phyloP scores from a whole-genome alignment of 192 early-diverging fungal genomes.

The Coemansia sp. region DNA sequence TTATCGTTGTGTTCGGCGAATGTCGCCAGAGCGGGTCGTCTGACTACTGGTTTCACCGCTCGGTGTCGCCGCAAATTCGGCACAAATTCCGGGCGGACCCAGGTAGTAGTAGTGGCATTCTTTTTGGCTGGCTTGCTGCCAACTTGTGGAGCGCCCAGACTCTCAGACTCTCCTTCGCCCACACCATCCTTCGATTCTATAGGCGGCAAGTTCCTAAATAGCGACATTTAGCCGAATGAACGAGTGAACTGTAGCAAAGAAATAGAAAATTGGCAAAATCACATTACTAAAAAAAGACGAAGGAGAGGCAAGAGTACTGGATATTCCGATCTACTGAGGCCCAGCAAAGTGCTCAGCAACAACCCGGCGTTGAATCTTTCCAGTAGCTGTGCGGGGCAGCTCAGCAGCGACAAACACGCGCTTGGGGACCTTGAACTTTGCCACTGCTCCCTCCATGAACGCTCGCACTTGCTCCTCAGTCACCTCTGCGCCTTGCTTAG shows the following conservation, averaged over 20 bases:
- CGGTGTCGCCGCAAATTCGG: conserved; percentile 37
- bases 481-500: conserved; percentile 55
- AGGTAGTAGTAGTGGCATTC: conserved; percentile 7
- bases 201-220: conserved; percentile 47
- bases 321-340: conserved; percentile 23
- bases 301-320: not conserved
- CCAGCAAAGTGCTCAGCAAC: conserved; percentile 63
- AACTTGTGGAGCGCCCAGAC: not conserved
- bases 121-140: not conserved
- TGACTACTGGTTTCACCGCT: not conserved
- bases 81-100: conserved; percentile 25
- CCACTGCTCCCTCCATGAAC: conserved; percentile 60
- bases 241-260: not conserved
- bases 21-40: not conserved
- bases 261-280: not conserved
- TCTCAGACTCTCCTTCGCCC: not conserved
- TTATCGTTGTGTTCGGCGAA: not conserved
- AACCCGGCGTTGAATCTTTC: conserved; percentile 69
- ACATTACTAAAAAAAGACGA: not conserved
- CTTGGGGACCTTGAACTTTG: conserved; percentile 75
- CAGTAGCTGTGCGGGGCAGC: conserved; percentile 75
- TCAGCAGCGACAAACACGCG: conserved; percentile 63
- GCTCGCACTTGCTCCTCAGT: conserved; percentile 59
- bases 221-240: conserved; percentile 28
- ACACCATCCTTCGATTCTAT: conserved; percentile 14